These are phyloP conservation scores for Raphanus raphanistrum DNA, from an alignment of 345 rosid species.

Conservation along the genomic window DNA sequence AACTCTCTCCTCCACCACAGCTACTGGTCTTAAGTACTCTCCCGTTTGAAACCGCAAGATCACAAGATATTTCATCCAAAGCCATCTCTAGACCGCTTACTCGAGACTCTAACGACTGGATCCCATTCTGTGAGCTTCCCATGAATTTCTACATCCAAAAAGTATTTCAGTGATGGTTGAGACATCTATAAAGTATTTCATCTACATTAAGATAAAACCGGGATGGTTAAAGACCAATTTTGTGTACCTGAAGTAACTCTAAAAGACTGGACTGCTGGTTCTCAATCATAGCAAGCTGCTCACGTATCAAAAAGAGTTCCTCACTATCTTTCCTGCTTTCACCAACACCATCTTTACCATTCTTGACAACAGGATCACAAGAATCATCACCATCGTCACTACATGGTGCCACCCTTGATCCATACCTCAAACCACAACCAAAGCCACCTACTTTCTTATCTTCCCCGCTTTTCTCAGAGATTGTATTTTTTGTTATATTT, in stretches of 20 bases:
- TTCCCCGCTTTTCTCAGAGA: constrained; percentile 42
- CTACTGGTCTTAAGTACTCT: constrained; percentile 49
- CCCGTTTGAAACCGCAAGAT: constrained; percentile 71
- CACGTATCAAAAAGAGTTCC: constrained; percentile 65
- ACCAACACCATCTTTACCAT: constrained; percentile 39
- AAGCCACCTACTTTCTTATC: constrained; percentile 35
- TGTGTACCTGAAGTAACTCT: constrained; percentile 74
- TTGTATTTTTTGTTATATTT: constrained; percentile 50
- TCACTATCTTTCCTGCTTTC: constrained; percentile 56
- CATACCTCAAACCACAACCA: constrained; percentile 53
- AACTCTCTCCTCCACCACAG: constrained; percentile 52
- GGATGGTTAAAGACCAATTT: neutral
- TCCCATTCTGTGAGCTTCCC: constrained; percentile 84
- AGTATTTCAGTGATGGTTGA: neutral
- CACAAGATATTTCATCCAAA: constrained; percentile 84
- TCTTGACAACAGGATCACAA: constrained; percentile 35
- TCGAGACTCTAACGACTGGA: constrained; percentile 80
- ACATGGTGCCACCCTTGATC: constrained; percentile 72
- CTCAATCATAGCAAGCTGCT: constrained; percentile 89
- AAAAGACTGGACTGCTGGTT: constrained; percentile 79
- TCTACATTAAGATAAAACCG: neutral
- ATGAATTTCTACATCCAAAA: constrained; percentile 72
- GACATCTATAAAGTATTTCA: neutral
- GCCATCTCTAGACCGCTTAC: constrained; percentile 91
- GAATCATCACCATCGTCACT: constrained; percentile 39